Evolutionary conservation across 2,329 filamentous ascomycete genomes (phyloP).

Genomic region (Cordyceps fumosorosea): DNA sequence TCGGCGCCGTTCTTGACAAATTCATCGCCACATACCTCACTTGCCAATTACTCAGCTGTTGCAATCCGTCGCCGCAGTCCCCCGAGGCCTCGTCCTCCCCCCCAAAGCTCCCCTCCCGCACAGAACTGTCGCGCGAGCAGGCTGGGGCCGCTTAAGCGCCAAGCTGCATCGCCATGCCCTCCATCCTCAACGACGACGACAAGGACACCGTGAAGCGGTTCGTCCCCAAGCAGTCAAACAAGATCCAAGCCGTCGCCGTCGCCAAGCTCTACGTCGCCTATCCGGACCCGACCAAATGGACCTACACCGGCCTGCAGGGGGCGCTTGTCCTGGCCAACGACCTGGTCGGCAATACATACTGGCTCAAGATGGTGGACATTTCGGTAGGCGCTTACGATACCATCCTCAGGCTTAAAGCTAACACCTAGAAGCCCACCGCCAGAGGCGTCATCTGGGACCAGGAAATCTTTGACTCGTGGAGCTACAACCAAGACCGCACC

Average conservation of each 20-base stretch:
- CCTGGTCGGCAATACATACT: slow-evolving; percentile 89
- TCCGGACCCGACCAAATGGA: slow-evolving; percentile 82
- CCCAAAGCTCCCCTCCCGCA: neutral
- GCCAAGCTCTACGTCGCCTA: slow-evolving; percentile 90
- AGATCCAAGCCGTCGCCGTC: slow-evolving; percentile 93
- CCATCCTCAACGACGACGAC: slow-evolving; percentile 81
- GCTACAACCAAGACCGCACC: slow-evolving; percentile 92
- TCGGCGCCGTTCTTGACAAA: neutral
- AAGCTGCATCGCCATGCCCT: slow-evolving; percentile 44
- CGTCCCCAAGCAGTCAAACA: slow-evolving; percentile 90
- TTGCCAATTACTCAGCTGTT: neutral
- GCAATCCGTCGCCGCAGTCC: neutral
- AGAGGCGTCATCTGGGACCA: slow-evolving; percentile 94
- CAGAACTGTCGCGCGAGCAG: slow-evolving; percentile 10
- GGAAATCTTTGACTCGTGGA: slow-evolving; percentile 92
- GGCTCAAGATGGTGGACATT: slow-evolving; percentile 95
- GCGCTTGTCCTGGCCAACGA: slow-evolving; percentile 90
- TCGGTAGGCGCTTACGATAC: slow-evolving; percentile 51
- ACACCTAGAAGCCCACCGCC: slow-evolving; percentile 60
- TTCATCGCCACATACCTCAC: neutral
- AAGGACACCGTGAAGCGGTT: slow-evolving; percentile 94
- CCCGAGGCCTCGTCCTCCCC: neutral
- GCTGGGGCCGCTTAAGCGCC: slow-evolving; percentile 11
- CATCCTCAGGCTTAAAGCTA: neutral
- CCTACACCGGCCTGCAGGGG: slow-evolving; percentile 86